Evolutionary conservation across 352 stramenopile genomes (phyloP).

Genomic region (Thraustochytrium sp.): DNA sequence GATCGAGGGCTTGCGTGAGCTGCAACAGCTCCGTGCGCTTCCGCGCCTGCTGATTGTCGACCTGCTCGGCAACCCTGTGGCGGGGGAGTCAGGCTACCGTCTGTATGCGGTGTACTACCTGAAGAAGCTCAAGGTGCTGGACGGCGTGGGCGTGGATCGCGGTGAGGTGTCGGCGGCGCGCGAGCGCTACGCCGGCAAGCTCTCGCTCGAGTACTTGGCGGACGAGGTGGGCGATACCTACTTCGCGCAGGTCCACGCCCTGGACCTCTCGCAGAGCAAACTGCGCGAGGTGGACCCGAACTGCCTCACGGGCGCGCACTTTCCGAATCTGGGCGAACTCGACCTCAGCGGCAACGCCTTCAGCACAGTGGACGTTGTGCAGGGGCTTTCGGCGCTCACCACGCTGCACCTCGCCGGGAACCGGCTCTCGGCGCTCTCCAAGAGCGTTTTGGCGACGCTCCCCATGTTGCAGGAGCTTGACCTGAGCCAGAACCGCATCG

Average conservation of each 20-base stretch:
- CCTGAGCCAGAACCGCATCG: not conserved
- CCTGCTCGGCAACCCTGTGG: constrained; percentile 70
- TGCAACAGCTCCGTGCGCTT: constrained; percentile 69
- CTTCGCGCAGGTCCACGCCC: constrained; percentile 54
- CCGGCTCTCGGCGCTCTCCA: constrained; percentile 61
- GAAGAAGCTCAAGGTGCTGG: constrained; percentile 69
- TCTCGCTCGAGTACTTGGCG: constrained; percentile 70
- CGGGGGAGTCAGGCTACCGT: constrained; percentile 60
- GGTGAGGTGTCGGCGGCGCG: constrained; percentile 70
- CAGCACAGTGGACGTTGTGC: constrained; percentile 56
- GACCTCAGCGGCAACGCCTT: constrained; percentile 78
- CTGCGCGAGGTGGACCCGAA: constrained; percentile 62
- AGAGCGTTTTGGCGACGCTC: constrained; percentile 63
- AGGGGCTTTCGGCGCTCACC: constrained; percentile 61
- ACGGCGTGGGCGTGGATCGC: constrained; percentile 62
- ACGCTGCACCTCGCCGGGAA: constrained; percentile 69
- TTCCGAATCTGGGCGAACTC: constrained; percentile 46
- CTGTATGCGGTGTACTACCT: constrained; percentile 72
- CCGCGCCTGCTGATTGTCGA: constrained; percentile 77
- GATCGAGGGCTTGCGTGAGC: constrained; percentile 63
- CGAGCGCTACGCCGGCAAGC: constrained; percentile 74
- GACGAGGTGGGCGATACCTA: constrained; percentile 62
- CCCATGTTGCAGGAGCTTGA: constrained; percentile 52
- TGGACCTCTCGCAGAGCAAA: constrained; percentile 48
- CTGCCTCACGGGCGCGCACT: constrained; percentile 55